Conservation (phyloP, 805 yeast genomes). For the Wickerhamomyces chambardii region DNA sequence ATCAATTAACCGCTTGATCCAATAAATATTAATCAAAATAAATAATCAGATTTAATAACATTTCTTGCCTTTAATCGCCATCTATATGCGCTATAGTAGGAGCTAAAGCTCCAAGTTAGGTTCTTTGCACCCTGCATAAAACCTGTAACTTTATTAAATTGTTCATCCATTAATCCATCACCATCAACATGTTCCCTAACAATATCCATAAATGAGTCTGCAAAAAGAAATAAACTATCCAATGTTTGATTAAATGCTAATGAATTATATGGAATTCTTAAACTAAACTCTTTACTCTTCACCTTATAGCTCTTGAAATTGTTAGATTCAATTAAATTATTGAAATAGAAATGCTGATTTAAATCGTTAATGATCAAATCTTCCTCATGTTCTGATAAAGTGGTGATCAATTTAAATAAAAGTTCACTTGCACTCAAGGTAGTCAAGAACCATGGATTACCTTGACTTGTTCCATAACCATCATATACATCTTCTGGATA, state of each 20-base stretch:
- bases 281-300: constrained; percentile 1
- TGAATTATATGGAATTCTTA: constrained; percentile 20
- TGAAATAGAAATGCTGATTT: constrained; percentile 23
- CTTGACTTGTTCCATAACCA: constrained; percentile 63
- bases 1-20: too few relatives aligned
- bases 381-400: constrained; percentile 25
- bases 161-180: constrained; percentile 80
- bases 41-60: constrained; percentile 9
- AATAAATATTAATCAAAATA: constrained; percentile 5
- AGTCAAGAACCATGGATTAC: constrained; percentile 90
- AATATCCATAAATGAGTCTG: constrained; percentile 59
- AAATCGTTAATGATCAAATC: constrained; percentile 33
- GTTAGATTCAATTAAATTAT: constrained; percentile 12
- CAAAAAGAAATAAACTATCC: constrained; percentile 37
- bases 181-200: constrained; percentile 50
- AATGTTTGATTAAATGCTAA: constrained; percentile 37
- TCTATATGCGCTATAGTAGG: constrained; percentile 61
- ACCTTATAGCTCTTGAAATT: neutral
- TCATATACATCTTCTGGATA: constrained; percentile 91
- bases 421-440: constrained; percentile 65
- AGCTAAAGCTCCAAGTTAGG: constrained; percentile 86
- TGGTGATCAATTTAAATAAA: constrained; percentile 44
- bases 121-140: constrained; percentile 82
- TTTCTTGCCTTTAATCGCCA: constrained; percentile 43
- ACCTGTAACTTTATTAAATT: constrained; percentile 74